Percentiles rank a stretch among this genome's conserved stretches.
Evolutionary conservation across 768 basidiomycete species (phyloP).

Genomic region (Ramaria sp.): DNA sequence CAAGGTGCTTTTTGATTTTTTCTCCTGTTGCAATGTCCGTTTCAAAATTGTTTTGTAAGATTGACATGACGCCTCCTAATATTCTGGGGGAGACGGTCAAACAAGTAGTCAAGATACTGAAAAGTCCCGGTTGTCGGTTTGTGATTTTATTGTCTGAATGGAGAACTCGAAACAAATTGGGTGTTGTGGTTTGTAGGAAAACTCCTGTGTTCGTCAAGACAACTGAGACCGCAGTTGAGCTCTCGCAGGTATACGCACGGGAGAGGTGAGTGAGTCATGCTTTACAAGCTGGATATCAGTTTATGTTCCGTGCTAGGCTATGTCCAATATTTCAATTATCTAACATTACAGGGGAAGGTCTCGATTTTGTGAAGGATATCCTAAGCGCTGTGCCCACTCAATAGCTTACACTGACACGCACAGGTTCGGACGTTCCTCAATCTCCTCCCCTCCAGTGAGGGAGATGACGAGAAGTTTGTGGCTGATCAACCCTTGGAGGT

Average conservation of each 20-base stretch:
- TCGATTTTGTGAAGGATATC: constrained; percentile 51
- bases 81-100: constrained; percentile 85
- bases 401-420: neutral
- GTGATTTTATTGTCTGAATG: constrained; percentile 13
- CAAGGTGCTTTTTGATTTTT: constrained; percentile 41
- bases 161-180: neutral
- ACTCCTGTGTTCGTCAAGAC: constrained; percentile 78
- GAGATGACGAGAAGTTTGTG: constrained; percentile 70
- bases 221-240: constrained; percentile 67
- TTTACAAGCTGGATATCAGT: neutral
- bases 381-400: neutral
- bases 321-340: constrained; percentile 90
- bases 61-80: constrained; percentile 95
- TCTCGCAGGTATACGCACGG: constrained; percentile 61
- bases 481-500: constrained; percentile 75
- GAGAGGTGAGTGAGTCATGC: constrained; percentile 43
- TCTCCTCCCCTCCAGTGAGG: constrained; percentile 78
- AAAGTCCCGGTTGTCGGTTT: constrained; percentile 85
- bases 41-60: constrained; percentile 29
- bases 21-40: neutral
- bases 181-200: constrained; percentile 36
- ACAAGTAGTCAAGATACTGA: constrained; percentile 86
- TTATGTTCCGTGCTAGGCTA: constrained; percentile 33
- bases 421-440: constrained; percentile 87
- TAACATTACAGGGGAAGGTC: constrained; percentile 90